Evolutionary conservation across 176 grass and related monocot genomes (phyloP).

Genomic region (Triticum dicoccoides): DNA sequence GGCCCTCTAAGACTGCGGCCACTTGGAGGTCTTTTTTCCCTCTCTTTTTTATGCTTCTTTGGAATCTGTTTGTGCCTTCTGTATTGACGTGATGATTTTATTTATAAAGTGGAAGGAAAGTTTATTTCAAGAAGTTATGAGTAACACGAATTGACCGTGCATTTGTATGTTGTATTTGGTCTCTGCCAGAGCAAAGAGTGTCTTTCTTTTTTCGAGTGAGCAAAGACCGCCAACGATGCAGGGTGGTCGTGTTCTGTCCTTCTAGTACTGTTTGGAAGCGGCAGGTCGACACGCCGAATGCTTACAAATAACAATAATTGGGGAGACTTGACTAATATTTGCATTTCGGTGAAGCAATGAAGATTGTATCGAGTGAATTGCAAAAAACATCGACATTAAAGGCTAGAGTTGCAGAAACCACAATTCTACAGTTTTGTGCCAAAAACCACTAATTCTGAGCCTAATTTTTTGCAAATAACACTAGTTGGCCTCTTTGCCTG

Average conservation of each 20-base stretch:
- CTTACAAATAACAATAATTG: not conserved
- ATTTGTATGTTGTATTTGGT: not conserved
- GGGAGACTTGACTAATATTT: not conserved
- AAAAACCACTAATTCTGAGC: too few relatives aligned
- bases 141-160: not conserved
- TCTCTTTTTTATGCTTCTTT: too few relatives aligned
- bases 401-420: too few relatives aligned
- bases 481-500: too few relatives aligned
- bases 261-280: not conserved
- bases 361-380: not conserved
- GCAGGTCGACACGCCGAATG: not conserved
- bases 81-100: too few relatives aligned
- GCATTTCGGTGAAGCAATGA: not conserved
- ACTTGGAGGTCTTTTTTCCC: too few relatives aligned
- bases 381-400: too few relatives aligned
- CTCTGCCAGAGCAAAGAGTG: not conserved
- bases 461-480: too few relatives aligned
- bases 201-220: not conserved
- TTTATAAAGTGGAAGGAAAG: too few relatives aligned
- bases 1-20: too few relatives aligned
- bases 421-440: too few relatives aligned
- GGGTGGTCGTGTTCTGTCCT: not conserved
- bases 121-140: not conserved
- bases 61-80: too few relatives aligned
- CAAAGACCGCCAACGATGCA: not conserved